Evolutionary conservation across 1,284 basidiomycete species (phyloP), one percentile per base, ranked within the genome.

Genomic region (Pyrrhoderma noxium): DNA sequence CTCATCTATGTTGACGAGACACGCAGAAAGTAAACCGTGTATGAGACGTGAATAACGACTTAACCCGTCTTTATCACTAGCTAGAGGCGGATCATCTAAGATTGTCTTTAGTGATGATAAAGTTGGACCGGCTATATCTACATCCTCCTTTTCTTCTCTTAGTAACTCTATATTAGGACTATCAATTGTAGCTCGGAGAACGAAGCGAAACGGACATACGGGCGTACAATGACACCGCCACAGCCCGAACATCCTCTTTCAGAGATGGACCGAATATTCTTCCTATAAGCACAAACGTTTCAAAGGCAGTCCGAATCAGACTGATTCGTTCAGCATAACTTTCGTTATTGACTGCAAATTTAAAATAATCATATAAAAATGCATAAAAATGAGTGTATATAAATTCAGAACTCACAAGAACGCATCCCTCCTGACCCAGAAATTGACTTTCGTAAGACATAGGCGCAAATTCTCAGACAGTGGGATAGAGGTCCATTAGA

Each of bases 11-110:
- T 93, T 89, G 48, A 85, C 70, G 36, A 99, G 67, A 62, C 90
- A 93, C 1, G 85, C 77, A 0, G 91, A 93, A 8, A 98, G 67
- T 35, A 97, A 70, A 4, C 91, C 93, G 62, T 98, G 93, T 0
- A 96, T 68, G 3, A 91, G 70, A 14, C 77, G 76, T 9, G 72
- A 72, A 58, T 77, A 85, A 65, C 44, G 61, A 59, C 47, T 58
- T 65, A 40, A 13, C 58, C 39, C 14, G 64, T 57, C 0, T 45
- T 37, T 48, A 37, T 18, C 57, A 41, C n/a, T 54, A 25, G 37
- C 53, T 52, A 8, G 21, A 40, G 61, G 55, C 18, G 77, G 74
- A 43, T 80, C 66, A 51, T 84, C 80, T 14, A 94, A 70, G 43
- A 95, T 65, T 1, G 72, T 65, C 69, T 93, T 94, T 56, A 95